phyloP scores from a whole-genome alignment of 805 yeast species.

The Candida bentonensis region DNA sequence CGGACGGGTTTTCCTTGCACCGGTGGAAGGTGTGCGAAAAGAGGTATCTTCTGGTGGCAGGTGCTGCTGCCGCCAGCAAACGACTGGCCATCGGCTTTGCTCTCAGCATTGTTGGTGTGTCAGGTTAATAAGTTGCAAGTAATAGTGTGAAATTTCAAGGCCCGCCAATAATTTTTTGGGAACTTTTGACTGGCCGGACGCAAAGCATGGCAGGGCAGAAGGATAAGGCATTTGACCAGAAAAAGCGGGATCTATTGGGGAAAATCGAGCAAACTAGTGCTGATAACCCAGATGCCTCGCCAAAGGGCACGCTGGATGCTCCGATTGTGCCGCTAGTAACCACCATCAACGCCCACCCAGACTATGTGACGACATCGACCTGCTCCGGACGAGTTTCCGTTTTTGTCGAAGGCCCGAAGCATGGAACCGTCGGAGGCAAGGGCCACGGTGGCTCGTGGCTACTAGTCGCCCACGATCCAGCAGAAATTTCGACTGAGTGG shows the following conservation, averaged over 20 bases:
- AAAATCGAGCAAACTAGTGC: neutral
- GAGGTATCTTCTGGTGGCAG: neutral
- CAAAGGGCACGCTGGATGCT: conserved; percentile 76
- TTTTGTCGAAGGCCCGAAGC: conserved; percentile 60
- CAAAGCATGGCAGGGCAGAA: neutral
- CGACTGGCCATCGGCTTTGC: neutral
- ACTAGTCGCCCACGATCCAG: conserved; percentile 56
- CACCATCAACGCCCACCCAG: conserved; percentile 44
- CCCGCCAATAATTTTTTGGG: neutral
- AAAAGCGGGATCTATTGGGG: neutral
- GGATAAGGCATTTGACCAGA: neutral
- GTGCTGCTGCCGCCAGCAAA: neutral
- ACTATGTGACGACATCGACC: conserved; percentile 76
- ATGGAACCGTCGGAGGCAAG: conserved; percentile 54
- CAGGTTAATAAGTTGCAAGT: neutral
- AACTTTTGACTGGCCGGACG: neutral
- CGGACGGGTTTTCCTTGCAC: neutral
- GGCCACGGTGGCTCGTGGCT: conserved; percentile 81
- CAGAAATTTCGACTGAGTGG: conserved; percentile 12
- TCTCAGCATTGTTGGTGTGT: neutral
- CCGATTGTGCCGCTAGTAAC: conserved; percentile 59
- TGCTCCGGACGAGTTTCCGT: conserved; percentile 83
- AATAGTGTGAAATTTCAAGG: neutral
- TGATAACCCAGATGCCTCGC: conserved; percentile 28
- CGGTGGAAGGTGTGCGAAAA: neutral